Percentiles rank a stretch among this genome's conserved stretches.
Evolutionary conservation across 2,329 filamentous ascomycete genomes (phyloP).

Genomic region (Sarocladium oryzae): DNA sequence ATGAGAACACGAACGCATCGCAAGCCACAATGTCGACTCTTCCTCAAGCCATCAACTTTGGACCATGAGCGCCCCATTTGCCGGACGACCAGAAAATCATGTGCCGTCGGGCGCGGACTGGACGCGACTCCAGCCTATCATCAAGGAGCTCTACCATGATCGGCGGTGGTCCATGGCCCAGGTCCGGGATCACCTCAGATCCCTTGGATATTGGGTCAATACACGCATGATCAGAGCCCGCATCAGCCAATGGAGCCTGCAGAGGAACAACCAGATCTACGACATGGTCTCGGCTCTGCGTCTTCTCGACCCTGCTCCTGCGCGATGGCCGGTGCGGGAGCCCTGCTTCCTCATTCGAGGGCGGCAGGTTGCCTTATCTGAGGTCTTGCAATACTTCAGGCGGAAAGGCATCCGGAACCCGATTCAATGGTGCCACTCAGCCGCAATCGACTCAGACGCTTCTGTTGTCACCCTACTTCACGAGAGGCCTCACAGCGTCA

Average conservation of each 20-base stretch:
- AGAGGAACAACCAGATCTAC: slow-evolving; percentile 3
- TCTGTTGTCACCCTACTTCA: neutral
- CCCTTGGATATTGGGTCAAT: slow-evolving; percentile 8
- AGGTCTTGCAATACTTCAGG: neutral
- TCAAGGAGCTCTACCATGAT: slow-evolving; percentile 7
- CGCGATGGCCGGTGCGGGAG: neutral
- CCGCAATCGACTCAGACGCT: neutral
- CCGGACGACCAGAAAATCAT: no score
- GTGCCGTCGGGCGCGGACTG: neutral
- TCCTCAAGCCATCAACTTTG: neutral
- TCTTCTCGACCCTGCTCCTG: slow-evolving; percentile 6
- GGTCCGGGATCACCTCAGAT: neutral
- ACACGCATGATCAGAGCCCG: slow-evolving; percentile 7
- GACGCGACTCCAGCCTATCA: neutral
- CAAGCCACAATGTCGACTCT: neutral
- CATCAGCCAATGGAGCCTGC: slow-evolving; percentile 7
- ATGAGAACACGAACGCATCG: neutral
- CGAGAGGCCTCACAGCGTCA: neutral
- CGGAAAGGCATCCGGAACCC: neutral
- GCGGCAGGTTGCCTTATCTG: neutral
- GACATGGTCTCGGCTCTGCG: slow-evolving; percentile 8
- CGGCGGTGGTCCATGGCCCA: slow-evolving; percentile 1
- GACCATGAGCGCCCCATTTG: no score
- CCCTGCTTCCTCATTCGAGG: slow-evolving; percentile 4
- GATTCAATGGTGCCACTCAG: neutral